Percentiles rank a stretch among this genome's conserved stretches.
phyloP scores from a whole-genome alignment of 2,329 filamentous ascomycete species.

The Trichophyton schoenleinii region DNA sequence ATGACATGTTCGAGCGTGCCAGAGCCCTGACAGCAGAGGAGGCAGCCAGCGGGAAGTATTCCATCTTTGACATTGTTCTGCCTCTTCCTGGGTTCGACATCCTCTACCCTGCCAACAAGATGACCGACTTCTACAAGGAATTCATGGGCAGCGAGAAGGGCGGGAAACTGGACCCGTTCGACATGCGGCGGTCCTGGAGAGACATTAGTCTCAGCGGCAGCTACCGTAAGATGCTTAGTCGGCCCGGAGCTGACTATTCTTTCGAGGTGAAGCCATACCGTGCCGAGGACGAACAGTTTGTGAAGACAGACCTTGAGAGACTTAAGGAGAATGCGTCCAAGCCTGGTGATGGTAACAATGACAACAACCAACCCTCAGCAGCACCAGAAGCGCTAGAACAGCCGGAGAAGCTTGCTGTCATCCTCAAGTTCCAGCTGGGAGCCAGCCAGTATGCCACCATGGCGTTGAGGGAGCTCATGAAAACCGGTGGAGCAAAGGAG shows the following conservation, averaged over 20 bases:
- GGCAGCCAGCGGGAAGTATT: constrained; percentile 60
- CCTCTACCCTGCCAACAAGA: constrained; percentile 68
- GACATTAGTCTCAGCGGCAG: constrained; percentile 81
- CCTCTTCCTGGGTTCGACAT: constrained; percentile 89
- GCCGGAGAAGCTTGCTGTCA: constrained; percentile 48
- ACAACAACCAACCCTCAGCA: constrained; percentile 9
- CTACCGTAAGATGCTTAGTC: constrained; percentile 73
- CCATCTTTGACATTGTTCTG: constrained; percentile 77
- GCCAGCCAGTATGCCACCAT: constrained; percentile 78
- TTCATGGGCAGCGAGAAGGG: constrained; percentile 77
- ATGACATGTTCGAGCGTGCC: constrained; percentile 54
- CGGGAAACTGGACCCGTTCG: constrained; percentile 64
- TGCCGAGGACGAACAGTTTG: constrained; percentile 62
- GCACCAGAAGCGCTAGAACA: constrained; percentile 4
- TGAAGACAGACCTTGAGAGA: constrained; percentile 71
- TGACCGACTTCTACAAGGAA: constrained; percentile 68
- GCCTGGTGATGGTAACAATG: constrained; percentile 14
- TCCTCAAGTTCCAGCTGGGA: constrained; percentile 63
- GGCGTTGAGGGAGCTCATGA: constrained; percentile 67
- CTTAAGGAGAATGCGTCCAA: constrained; percentile 35
- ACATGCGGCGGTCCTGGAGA: constrained; percentile 75
- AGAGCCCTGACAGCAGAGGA: constrained; percentile 66
- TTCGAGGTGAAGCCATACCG: constrained; percentile 59
- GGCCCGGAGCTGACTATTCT: constrained; percentile 50
- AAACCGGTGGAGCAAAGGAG: constrained; percentile 46